These are phyloP conservation scores for Cercophora scortea DNA, from an alignment of 495 filamentous ascomycete genomes.

Conservation along the genomic window DNA sequence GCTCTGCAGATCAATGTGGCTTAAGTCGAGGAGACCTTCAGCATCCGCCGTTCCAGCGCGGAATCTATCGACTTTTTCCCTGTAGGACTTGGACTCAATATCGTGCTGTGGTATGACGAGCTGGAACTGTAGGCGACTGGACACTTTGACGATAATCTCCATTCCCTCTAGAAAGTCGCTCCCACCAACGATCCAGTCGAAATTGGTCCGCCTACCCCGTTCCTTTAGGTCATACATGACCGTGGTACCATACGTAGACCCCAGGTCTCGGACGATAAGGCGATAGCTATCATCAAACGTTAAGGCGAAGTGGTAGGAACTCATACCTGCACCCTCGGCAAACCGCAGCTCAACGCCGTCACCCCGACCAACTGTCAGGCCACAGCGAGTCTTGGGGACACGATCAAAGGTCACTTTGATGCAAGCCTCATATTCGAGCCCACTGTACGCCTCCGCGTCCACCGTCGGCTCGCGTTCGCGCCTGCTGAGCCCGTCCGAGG, in stretches of 20 bases:
- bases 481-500: not conserved
- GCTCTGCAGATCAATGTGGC: not conserved
- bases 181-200: slow-evolving; percentile 2
- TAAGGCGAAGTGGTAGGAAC: slow-evolving; percentile 3
- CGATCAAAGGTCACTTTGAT: not conserved
- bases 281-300: slow-evolving; percentile 3
- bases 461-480: not conserved
- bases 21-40: not conserved
- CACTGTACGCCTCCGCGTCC: not conserved
- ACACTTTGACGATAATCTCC: slow-evolving; percentile 3
- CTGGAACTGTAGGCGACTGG: not conserved
- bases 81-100: slow-evolving; percentile 1
- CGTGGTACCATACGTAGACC: not conserved
- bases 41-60: slow-evolving; percentile 1
- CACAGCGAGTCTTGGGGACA: slow-evolving; percentile 1
- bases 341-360: not conserved
- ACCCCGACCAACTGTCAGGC: not conserved
- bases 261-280: slow-evolving; percentile 1
- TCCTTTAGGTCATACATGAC: not conserved
- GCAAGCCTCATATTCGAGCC: slow-evolving; percentile 1
- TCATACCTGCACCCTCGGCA: not conserved
- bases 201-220: not conserved
- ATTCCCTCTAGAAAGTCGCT: not conserved
- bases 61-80: slow-evolving; percentile 4
- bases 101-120: slow-evolving; percentile 2